Percentiles rank a stretch among this genome's conserved stretches.
Evolutionary conservation across 2,329 filamentous ascomycete species (phyloP).

Genomic region (Colletotrichum tropicicola): DNA sequence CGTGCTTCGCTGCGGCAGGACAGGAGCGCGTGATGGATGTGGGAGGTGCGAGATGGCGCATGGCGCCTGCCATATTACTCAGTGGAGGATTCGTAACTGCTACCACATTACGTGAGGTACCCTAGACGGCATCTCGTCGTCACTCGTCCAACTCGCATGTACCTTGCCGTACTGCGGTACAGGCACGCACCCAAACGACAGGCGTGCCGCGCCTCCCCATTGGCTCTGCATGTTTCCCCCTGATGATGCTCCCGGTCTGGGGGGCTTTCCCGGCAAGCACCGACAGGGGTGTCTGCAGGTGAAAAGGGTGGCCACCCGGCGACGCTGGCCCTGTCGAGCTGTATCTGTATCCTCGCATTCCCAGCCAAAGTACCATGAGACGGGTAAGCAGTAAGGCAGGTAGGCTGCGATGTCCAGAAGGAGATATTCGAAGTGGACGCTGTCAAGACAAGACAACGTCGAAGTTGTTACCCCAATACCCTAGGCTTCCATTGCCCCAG

Average conservation of each 20-base stretch:
- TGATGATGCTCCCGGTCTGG: conserved; percentile 11
- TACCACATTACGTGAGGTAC: not conserved
- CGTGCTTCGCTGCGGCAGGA: too few species aligned
- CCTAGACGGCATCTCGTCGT: too few species aligned
- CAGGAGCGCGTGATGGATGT: conserved; percentile 2
- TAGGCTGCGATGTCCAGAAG: too few species aligned
- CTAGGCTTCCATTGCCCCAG: too few species aligned
- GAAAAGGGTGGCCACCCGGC: conserved; percentile 7
- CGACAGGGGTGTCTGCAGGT: conserved; percentile 26
- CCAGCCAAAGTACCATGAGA: too few species aligned
- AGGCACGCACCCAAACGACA: not conserved
- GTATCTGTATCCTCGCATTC: too few species aligned
- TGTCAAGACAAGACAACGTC: too few species aligned
- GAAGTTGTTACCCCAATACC: too few species aligned
- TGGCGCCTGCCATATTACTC: not conserved
- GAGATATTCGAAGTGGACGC: too few species aligned
- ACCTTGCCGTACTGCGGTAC: not conserved
- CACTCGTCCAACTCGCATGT: not conserved
- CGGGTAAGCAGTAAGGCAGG: too few species aligned
- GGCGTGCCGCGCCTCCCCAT: conserved; percentile 3
- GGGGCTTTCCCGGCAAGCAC: conserved; percentile 24
- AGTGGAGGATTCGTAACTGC: not conserved
- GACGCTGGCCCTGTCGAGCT: conserved; percentile 8
- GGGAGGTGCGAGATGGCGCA: not conserved
- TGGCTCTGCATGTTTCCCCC: conserved; percentile 10